Evolutionary conservation across 768 basidiomycete species (phyloP).

Genomic region (Tulasnella sp.): DNA sequence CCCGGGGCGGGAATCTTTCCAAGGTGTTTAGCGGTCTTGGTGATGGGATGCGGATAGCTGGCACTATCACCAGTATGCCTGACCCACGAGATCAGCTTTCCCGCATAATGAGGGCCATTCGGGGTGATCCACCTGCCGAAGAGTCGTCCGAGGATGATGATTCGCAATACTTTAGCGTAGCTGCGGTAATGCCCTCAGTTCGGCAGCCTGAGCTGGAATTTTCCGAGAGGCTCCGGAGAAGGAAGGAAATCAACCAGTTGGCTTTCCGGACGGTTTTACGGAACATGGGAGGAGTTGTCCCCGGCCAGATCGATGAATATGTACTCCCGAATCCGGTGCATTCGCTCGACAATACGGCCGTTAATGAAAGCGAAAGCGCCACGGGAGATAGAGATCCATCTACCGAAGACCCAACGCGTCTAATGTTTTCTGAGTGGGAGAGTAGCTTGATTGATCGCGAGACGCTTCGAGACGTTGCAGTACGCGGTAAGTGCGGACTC

Average conservation of each 20-base stretch:
- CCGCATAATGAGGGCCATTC: background rate
- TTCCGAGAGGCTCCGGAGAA: conserved; percentile 48
- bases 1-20: background rate
- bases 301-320: background rate
- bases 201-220: conserved; percentile 52
- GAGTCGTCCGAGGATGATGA: background rate
- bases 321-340: background rate
- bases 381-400: background rate
- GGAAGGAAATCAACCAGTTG: conserved; percentile 71
- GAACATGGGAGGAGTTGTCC: conserved; percentile 52
- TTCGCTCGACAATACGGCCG: background rate
- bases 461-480: conserved; percentile 1
- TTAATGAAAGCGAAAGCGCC: background rate
- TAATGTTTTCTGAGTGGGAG: conserved; percentile 15
- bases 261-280: conserved; percentile 79
- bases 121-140: background rate
- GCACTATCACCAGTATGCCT: background rate
- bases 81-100: background rate
- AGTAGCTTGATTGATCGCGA: background rate
- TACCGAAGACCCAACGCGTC: background rate
- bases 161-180: conserved; percentile 25
- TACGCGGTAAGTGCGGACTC: background rate
- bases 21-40: background rate
- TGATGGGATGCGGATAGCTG: background rate
- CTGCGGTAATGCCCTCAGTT: conserved; percentile 55